phyloP scores from a whole-genome alignment of 768 basidiomycete genomes.

The Cystobasidium ongulense region DNA sequence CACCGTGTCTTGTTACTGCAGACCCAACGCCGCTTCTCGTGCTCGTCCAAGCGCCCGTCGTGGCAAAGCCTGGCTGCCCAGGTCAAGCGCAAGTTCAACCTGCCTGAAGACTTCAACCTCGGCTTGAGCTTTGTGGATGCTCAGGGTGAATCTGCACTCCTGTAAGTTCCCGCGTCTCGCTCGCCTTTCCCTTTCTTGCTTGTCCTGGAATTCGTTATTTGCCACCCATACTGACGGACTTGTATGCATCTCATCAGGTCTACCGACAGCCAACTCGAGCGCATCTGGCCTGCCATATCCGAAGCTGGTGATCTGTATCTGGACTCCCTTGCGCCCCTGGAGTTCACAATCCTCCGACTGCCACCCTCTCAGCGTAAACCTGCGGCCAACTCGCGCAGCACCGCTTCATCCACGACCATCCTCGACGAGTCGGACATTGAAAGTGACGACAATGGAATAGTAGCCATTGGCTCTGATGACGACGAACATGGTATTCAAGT shows the following conservation, averaged over 20 bases:
- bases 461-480: too few relatives aligned
- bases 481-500: not conserved
- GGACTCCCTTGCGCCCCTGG: not conserved
- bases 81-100: not conserved
- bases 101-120: not conserved
- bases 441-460: not conserved
- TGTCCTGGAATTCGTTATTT: not conserved
- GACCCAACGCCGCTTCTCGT: conserved; percentile 18
- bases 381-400: not conserved
- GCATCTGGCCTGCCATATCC: conserved; percentile 17
- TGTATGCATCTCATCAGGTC: conserved; percentile 17
- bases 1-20: not conserved
- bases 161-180: not conserved
- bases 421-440: not conserved
- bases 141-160: not conserved
- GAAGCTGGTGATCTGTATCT: not conserved
- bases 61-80: conserved; percentile 1
- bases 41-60: not conserved
- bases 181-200: not conserved
- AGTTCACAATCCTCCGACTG: conserved; percentile 6
- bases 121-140: conserved; percentile 3
- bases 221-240: not conserved
- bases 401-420: not conserved
- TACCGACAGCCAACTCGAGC: not conserved
- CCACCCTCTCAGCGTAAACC: not conserved